Evolutionary conservation across 2,329 filamentous ascomycete genomes (phyloP).

Genomic region (Xenosphaeropsis pyriputrescens): DNA sequence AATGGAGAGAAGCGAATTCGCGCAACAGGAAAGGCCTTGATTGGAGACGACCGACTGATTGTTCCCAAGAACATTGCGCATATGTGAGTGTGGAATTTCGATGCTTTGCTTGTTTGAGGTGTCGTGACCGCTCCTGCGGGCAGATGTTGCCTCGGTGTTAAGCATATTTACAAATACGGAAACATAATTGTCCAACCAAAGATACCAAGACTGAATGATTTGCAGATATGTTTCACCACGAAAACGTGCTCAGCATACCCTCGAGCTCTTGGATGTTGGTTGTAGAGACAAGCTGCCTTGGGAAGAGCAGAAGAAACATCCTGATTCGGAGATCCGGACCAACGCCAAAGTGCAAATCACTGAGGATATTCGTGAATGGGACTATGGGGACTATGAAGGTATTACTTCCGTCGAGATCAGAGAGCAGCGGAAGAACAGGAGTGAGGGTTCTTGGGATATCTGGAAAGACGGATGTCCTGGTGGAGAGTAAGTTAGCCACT

Average conservation of each 20-base stretch:
- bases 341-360: constrained; percentile 49
- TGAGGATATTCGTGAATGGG: constrained; percentile 68
- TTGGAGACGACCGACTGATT: constrained; percentile 74
- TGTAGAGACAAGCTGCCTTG: constrained; percentile 59
- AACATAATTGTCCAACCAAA: no score
- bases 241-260: constrained; percentile 71
- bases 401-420: constrained; percentile 59
- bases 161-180: no score
- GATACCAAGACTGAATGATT: neutral
- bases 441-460: constrained; percentile 60
- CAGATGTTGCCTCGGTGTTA: no score
- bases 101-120: no score
- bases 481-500: constrained; percentile 37
- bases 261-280: constrained; percentile 71
- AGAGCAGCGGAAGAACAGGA: constrained; percentile 37
- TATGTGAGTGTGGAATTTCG: constrained; percentile 36
- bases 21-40: constrained; percentile 68
- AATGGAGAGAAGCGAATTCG: constrained; percentile 66
- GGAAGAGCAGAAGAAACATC: constrained; percentile 30
- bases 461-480: constrained; percentile 80
- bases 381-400: constrained; percentile 80
- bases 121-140: no score
- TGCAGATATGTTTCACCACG: constrained; percentile 72
- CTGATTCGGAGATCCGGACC: constrained; percentile 29
- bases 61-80: constrained; percentile 70